Percentiles rank a stretch among this genome's conserved stretches.
phyloP scores from a whole-genome alignment of 345 rosid genomes.

The Eucalyptus decipiens region DNA sequence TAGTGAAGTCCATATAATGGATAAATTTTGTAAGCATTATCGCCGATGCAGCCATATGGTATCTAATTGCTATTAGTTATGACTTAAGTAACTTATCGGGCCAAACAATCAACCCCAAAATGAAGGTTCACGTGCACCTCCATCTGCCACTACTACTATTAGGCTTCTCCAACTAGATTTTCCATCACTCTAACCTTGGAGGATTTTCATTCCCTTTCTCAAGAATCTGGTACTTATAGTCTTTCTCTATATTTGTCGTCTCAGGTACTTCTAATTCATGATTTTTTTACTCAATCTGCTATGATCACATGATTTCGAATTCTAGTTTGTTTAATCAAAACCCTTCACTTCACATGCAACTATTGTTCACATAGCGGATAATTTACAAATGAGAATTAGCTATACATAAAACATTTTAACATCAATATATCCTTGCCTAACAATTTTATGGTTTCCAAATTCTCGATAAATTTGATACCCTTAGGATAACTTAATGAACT shows the following conservation, averaged over 20 bases:
- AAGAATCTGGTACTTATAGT: not conserved
- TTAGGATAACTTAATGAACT: not conserved
- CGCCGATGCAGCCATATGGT: accelerated
- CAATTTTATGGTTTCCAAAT: not conserved
- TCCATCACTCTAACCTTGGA: not conserved
- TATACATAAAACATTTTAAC: not conserved
- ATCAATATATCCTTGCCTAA: not conserved
- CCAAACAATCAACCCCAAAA: not conserved
- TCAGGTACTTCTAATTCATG: too few species aligned
- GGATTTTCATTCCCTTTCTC: not conserved
- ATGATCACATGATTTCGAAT: not conserved
- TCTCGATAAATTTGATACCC: not conserved
- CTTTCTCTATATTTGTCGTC: not conserved
- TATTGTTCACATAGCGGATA: not conserved
- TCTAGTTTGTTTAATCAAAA: not conserved
- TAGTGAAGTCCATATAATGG: not conserved
- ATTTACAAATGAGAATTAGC: not conserved
- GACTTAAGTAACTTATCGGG: not conserved
- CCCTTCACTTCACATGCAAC: not conserved
- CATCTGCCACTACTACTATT: not conserved
- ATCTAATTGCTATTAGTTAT: not conserved
- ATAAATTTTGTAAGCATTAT: not conserved
- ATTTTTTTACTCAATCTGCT: not conserved
- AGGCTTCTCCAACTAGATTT: not conserved
- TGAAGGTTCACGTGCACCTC: not conserved